Conservation (phyloP, 148 eudicot species). For the Silene conica region DNA sequence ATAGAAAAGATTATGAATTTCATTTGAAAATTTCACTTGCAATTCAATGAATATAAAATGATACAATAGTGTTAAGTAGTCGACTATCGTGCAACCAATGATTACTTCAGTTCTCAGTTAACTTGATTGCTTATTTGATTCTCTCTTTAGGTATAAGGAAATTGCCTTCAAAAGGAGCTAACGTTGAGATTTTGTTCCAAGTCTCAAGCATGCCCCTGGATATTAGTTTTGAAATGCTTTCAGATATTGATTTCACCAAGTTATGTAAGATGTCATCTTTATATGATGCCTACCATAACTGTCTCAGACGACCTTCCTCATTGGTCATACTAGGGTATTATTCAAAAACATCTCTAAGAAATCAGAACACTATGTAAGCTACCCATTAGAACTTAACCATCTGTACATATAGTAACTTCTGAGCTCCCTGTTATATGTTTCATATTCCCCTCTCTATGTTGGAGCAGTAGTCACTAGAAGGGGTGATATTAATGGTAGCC, state of each 20-base stretch:
- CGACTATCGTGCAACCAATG: background rate
- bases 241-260: conserved; percentile 34
- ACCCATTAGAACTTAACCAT: background rate
- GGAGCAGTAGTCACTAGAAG: too few species aligned
- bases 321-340: background rate
- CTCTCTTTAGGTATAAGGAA: conserved; percentile 18
- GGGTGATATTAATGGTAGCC: background rate
- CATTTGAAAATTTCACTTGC: too few species aligned
- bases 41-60: too few species aligned
- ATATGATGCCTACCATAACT: background rate
- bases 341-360: too few species aligned
- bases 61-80: too few species aligned
- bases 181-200: conserved; percentile 18
- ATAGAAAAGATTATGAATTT: too few species aligned
- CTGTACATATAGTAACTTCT: background rate
- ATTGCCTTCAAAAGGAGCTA: conserved; percentile 3
- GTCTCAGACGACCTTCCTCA: background rate
- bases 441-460: background rate
- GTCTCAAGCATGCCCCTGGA: conserved; percentile 29
- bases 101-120: background rate
- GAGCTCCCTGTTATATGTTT: background rate
- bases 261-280: conserved; percentile 3
- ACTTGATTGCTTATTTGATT: background rate
- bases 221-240: conserved; percentile 23
- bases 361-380: too few species aligned